Evolutionary conservation across 176 grass and related monocot genomes (phyloP), one percentile per base, ranked within the genome.

Genomic region (Metroxylon sagu): DNA sequence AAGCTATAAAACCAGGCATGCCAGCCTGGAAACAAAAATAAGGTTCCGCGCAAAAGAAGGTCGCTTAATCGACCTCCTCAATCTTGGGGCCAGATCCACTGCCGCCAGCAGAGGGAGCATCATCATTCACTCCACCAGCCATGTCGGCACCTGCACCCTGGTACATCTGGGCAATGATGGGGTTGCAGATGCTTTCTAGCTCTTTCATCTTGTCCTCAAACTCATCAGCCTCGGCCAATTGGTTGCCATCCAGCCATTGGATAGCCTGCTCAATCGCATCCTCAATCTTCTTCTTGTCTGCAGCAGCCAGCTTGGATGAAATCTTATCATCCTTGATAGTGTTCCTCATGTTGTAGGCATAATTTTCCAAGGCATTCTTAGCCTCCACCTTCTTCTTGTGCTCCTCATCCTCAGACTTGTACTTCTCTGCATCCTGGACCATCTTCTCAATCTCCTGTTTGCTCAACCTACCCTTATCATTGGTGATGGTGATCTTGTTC

Each of bases 401-500:
- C 29, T 92, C 79, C 57, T 91, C 87, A 1, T 90, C 86, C 74
- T 89, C 77, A 0, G 82, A 74, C 70, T 82, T 85, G 74, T 85
- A 89, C 74, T 85, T 89, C 77, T 89, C 86, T 0, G 82, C 82
- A 0, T 90, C 82, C 58, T 85, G 82, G 6, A 90, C 82, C 87
- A 90, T 85, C 67, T 90, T 82, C 71, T 90, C 79, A 5, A 90
- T 90, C 66, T 89, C 82, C 19, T 89, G 82, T 66, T 89, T 89
- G 78, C 86, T 89, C 50, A 90, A 25, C 62, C 75, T 75, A 21
- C 87, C 86, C 71, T 86, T 90, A 60, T 90, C 87, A 4, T 90
- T 90, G 1, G 82, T 90, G 29, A 90, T 90, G 7, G 82, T 90
- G 79, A 90, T 85, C 71, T 90, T 90, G 68, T 90, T 90, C 78